These are phyloP conservation scores for Yamadazyma kanchanaburiensis DNA, from an alignment of 1,139 yeast genomes.

Conservation along the genomic window DNA sequence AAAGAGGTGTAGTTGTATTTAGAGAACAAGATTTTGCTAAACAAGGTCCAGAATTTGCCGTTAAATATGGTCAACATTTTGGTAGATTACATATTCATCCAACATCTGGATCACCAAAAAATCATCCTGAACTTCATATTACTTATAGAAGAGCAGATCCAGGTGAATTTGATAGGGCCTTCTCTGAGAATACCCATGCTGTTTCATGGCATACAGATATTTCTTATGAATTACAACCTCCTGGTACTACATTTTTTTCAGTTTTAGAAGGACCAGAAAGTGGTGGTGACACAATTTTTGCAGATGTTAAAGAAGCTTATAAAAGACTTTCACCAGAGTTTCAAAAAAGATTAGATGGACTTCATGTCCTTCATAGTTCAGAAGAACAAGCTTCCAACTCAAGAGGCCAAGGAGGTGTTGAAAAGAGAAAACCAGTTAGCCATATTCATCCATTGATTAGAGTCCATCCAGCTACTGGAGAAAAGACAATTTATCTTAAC, in stretches of 20 bases:
- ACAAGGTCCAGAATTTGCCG: constrained; percentile 48
- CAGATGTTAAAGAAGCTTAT: constrained; percentile 57
- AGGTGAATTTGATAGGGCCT: constrained; percentile 23
- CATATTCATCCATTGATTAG: constrained; percentile 55
- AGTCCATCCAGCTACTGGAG: constrained; percentile 54
- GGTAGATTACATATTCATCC: constrained; percentile 72
- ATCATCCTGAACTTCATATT: constrained; percentile 54
- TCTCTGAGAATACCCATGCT: constrained; percentile 29
- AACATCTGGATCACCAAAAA: constrained; percentile 61
- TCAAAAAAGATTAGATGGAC: constrained; percentile 49
- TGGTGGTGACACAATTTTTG: constrained; percentile 69
- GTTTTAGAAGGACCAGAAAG: constrained; percentile 55
- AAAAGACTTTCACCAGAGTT: constrained; percentile 59
- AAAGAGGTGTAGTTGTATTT: constrained; percentile 64
- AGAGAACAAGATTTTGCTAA: constrained; percentile 58
- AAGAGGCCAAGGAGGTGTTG: constrained; percentile 36
- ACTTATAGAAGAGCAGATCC: constrained; percentile 51
- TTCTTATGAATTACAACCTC: constrained; percentile 63
- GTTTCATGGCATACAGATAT: constrained; percentile 63
- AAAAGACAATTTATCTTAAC: constrained; percentile 51
- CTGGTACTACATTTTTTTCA: constrained; percentile 56
- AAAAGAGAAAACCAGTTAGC: constrained; percentile 41
- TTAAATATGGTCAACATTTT: constrained; percentile 52
- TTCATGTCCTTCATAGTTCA: constrained; percentile 61
- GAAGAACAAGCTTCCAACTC: constrained; percentile 60